Conservation (phyloP, 176 grass and related monocot species). For the Carex littledalei region DNA sequence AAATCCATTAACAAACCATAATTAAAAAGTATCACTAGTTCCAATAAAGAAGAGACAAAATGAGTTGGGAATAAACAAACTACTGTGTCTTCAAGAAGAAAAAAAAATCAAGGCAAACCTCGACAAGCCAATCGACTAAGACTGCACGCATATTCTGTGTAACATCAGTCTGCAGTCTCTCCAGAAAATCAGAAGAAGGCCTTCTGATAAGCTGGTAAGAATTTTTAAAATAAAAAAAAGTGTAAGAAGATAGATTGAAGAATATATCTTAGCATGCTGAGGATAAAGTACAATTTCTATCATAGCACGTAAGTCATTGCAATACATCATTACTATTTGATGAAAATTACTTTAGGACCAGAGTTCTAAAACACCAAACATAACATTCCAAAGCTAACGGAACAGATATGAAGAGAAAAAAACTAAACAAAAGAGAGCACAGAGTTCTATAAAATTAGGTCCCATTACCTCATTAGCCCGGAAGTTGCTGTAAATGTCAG, state of each 20-base stretch:
- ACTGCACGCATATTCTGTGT: slow-evolving; percentile 32
- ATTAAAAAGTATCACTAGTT: not conserved
- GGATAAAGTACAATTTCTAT: not conserved
- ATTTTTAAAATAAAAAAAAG: slow-evolving; percentile 3
- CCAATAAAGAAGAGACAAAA: not conserved
- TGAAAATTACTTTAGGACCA: not conserved
- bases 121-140: slow-evolving; percentile 83
- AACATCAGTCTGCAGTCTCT: slow-evolving; percentile 20
- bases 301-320: not conserved
- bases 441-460: not conserved
- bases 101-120: slow-evolving; percentile 28
- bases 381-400: not conserved
- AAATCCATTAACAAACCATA: not conserved
- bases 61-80: slow-evolving; percentile 1
- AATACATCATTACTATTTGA: not conserved
- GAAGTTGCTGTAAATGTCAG: slow-evolving; percentile 14
- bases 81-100: not conserved
- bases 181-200: slow-evolving; percentile 21
- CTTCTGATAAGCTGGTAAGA: slow-evolving; percentile 15
- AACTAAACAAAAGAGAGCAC: not conserved
- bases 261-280: not conserved
- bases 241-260: not conserved
- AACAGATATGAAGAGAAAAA: slow-evolving; percentile 14
- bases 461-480: slow-evolving; percentile 20
- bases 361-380: not conserved